Conservation (phyloP, 2,329 filamentous ascomycete genomes). For the Mycogone perniciosa region DNA sequence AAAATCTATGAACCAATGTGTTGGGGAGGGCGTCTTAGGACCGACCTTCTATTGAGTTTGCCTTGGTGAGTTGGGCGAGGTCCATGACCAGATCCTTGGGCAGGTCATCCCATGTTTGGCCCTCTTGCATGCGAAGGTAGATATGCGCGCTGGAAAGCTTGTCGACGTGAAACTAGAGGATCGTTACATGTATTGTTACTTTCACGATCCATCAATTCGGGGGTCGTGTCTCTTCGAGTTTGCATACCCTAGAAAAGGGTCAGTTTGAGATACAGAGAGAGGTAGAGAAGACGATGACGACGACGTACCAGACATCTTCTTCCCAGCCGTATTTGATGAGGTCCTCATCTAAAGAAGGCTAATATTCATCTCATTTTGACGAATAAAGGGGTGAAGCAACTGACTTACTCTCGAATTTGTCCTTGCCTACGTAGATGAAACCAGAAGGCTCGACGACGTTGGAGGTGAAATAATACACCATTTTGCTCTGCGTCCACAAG, state of each 20-base stretch:
- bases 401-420: conserved; percentile 91
- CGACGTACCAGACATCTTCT: conserved; percentile 80
- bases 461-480: conserved; percentile 97
- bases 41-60: conserved; percentile 91
- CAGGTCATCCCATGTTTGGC: conserved; percentile 78
- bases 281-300: neutral
- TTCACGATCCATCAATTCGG: too few relatives aligned
- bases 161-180: conserved; percentile 80
- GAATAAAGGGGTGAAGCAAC: neutral
- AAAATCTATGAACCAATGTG: neutral
- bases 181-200: neutral
- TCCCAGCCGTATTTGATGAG: conserved; percentile 92
- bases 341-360: conserved; percentile 68
- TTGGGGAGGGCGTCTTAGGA: neutral
- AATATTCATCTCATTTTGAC: neutral
- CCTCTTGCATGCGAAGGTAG: conserved; percentile 77
- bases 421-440: conserved; percentile 93
- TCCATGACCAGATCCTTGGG: conserved; percentile 69
- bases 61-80: conserved; percentile 95
- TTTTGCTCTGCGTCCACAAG: conserved; percentile 27
- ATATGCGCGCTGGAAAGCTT: conserved; percentile 96
- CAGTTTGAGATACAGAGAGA: conserved; percentile 1
- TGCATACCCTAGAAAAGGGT: conserved; percentile 22
- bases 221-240: neutral
- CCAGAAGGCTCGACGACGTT: conserved; percentile 74